Base-by-base conservation (phyloP, 2,329 filamentous ascomycete genomes). In the Monilinia aucupariae region DNA sequence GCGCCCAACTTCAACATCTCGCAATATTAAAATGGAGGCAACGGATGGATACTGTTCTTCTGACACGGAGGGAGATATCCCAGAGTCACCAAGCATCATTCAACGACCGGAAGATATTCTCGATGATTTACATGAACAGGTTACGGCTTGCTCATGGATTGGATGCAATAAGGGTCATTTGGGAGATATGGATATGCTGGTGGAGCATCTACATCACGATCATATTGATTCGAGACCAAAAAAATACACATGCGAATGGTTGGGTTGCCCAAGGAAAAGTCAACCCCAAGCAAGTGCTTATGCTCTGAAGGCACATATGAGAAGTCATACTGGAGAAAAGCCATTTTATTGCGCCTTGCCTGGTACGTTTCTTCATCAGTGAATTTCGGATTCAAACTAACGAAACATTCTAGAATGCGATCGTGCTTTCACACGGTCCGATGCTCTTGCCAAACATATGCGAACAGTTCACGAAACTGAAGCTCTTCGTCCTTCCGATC, bases 211-310 rank as follows among this genome's bases (percentile, higher is more conserved):
- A 64, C 93, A 97, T 76, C 89, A 92, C 72, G 91, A 93, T 64
- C 94, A 99, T 76, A 96, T 97, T 72, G 91, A 94, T 73, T 91
- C 87, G 65, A 85, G 92, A 61, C 90, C 94, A 78, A 96, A 96
- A 78, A 96, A 94, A 76, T 97, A 97, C 75, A 92, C 91, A n/a
- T 99, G 94, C 77, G 93, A 97, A 77, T 99, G 94, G 94, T 85
- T 84, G 64, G 93, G 93, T 68, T 99, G 94, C 75, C 83, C 82
- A 60, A 80, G 92, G 66, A 97, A 96, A 78, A 91, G 92, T 64
- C 86, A 94, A 76, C 87, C 91, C 22, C 94, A 99, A 77, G 93
- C 93, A 1, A 96, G 92, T 72, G 94, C 91, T 2, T 99, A 99
- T 77, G 94, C 94, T 5, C 79, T 99, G 67, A 92, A 96, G 75